A percentile compares a stretch with the other conserved stretches of the same genome.
phyloP scores from a whole-genome alignment of 768 basidiomycete genomes.

The Trametes maxima region DNA sequence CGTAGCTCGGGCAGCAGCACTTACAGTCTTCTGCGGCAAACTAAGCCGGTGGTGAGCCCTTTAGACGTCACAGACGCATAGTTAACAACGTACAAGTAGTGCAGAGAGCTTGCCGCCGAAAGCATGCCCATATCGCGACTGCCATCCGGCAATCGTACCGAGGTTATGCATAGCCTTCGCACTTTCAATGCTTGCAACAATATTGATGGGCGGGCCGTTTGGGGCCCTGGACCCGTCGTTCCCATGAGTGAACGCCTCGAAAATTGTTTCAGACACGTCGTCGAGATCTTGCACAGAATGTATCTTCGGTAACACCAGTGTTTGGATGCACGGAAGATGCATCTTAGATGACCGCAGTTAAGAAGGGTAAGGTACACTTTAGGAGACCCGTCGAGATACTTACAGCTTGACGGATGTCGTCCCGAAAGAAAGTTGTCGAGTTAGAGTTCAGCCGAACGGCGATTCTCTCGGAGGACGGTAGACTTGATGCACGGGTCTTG shows the following conservation, averaged over 20 bases:
- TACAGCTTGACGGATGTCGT: constrained; percentile 66
- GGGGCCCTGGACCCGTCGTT: constrained; percentile 14
- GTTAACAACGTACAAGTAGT: constrained; percentile 62
- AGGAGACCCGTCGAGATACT: constrained; percentile 12
- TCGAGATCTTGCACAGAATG: constrained; percentile 69
- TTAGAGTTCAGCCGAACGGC: constrained; percentile 74
- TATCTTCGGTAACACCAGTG: constrained; percentile 85
- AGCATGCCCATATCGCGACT: constrained; percentile 45
- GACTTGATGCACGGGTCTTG: constrained; percentile 22
- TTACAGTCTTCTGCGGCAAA: constrained; percentile 95
- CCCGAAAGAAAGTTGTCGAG: constrained; percentile 62
- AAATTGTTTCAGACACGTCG: constrained; percentile 53
- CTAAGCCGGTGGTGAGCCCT: constrained; percentile 41
- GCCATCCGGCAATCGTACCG: constrained; percentile 72
- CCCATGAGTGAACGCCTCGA: constrained; percentile 28
- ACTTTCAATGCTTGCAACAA: constrained; percentile 87
- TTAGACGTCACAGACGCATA: not conserved
- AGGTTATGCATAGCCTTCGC: constrained; percentile 71
- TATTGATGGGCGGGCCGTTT: constrained; percentile 43
- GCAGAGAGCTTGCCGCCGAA: constrained; percentile 60
- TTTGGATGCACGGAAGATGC: constrained; percentile 49
- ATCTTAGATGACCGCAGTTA: constrained; percentile 38
- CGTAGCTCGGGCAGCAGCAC: constrained; percentile 17
- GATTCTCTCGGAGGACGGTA: constrained; percentile 52
- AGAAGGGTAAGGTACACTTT: constrained; percentile 5